Conservation (phyloP, 108 stramenopile species). For the Cyclostephanos invisitatus region DNA sequence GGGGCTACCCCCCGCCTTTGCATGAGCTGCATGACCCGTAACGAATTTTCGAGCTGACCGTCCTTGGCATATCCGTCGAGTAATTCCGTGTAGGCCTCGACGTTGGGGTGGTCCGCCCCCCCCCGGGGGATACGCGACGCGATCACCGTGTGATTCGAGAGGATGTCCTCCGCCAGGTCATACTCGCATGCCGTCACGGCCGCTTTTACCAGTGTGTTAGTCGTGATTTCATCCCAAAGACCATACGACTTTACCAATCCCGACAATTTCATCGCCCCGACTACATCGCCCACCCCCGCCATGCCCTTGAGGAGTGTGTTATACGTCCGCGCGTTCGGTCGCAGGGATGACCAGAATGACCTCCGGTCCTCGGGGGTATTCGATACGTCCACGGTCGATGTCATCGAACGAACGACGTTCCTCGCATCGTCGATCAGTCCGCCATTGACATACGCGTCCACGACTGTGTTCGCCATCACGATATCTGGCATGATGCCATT, state of each 20-base stretch:
- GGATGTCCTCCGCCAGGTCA: constrained; percentile 63
- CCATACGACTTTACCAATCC: constrained; percentile 46
- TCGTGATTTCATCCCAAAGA: constrained; percentile 81
- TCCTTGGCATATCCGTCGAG: constrained; percentile 75
- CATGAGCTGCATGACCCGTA: constrained; percentile 61
- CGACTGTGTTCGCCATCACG: constrained; percentile 69
- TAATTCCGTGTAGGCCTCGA: constrained; percentile 83
- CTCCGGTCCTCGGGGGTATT: constrained; percentile 5
- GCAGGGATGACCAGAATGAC: constrained; percentile 45
- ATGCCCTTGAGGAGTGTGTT: constrained; percentile 84
- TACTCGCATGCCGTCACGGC: constrained; percentile 63
- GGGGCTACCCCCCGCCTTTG: constrained; percentile 58
- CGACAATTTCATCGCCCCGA: constrained; percentile 52
- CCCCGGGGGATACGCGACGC: neutral
- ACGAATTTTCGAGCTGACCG: constrained; percentile 60
- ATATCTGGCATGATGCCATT: constrained; percentile 59
- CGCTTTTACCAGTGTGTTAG: constrained; percentile 80
- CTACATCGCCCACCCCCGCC: constrained; percentile 49
- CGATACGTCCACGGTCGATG: neutral
- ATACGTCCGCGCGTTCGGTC: constrained; percentile 67
- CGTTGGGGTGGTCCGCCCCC: constrained; percentile 64
- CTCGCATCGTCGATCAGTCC: constrained; percentile 56
- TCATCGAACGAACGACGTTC: constrained; percentile 55
- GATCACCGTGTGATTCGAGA: constrained; percentile 49
- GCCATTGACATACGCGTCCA: constrained; percentile 85